These are phyloP conservation scores for Balakata baccata DNA, from an alignment of 345 rosid species.

Conservation along the genomic window DNA sequence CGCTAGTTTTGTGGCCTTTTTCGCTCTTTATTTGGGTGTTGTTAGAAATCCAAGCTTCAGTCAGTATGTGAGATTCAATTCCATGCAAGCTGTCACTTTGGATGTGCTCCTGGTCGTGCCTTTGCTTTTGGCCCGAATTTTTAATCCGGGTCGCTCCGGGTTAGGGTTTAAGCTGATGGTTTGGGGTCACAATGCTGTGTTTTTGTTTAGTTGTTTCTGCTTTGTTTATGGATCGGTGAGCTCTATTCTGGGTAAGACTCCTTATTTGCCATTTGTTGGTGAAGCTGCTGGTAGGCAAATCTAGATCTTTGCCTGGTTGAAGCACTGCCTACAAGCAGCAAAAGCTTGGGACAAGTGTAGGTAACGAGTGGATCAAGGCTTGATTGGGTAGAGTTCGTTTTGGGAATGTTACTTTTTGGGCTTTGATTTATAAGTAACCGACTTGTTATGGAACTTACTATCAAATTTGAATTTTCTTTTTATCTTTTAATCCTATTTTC, in stretches of 20 bases:
- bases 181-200: constrained; percentile 71
- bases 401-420: not conserved
- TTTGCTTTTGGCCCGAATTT: constrained; percentile 41
- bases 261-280: constrained; percentile 75
- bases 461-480: not conserved
- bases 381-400: not conserved
- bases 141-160: constrained; percentile 67
- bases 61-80: constrained; percentile 67
- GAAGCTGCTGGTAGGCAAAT: constrained; percentile 82
- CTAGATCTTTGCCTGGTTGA: constrained; percentile 17
- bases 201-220: constrained; percentile 67
- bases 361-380: too few species aligned
- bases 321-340: not conserved
- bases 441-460: not conserved
- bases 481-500: not conserved
- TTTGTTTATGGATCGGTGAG: constrained; percentile 56
- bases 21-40: constrained; percentile 73
- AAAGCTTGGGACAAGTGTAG: not conserved
- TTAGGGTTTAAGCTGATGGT: constrained; percentile 55
- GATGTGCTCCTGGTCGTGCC: constrained; percentile 54
- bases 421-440: not conserved
- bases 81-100: constrained; percentile 89
- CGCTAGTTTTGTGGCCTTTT: constrained; percentile 86
- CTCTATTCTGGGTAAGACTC: constrained; percentile 67
- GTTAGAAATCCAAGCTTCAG: constrained; percentile 72